phyloP scores from a whole-genome alignment of 2,329 filamentous ascomycete genomes.

The Colletotrichum sansevieriae region DNA sequence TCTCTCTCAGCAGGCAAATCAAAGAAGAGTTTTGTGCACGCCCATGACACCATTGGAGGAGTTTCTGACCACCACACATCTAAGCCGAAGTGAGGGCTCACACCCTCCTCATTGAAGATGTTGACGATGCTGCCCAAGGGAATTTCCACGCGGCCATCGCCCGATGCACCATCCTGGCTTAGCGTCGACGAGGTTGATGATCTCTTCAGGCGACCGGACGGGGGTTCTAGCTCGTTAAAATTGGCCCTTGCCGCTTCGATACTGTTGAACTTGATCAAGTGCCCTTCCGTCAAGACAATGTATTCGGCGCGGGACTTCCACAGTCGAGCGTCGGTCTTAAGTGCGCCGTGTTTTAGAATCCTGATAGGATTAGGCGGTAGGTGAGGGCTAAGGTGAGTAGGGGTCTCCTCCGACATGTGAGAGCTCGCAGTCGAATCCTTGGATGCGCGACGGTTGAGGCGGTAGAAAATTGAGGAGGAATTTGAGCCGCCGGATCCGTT shows the following conservation, averaged over 20 bases:
- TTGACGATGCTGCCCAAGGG: slow-evolving; percentile 65
- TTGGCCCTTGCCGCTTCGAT: slow-evolving; percentile 60
- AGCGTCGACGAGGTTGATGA: slow-evolving; percentile 44
- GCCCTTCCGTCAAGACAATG: slow-evolving; percentile 64
- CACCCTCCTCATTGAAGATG: slow-evolving; percentile 64
- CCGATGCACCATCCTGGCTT: slow-evolving; percentile 49
- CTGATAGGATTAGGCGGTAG: slow-evolving; percentile 53
- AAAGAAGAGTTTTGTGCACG: slow-evolving; percentile 64
- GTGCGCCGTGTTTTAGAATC: slow-evolving; percentile 58
- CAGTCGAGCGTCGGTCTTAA: slow-evolving; percentile 64
- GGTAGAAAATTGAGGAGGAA: slow-evolving; percentile 54
- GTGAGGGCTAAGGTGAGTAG: slow-evolving; percentile 43
- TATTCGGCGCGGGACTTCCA: slow-evolving; percentile 64
- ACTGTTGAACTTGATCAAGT: slow-evolving; percentile 64
- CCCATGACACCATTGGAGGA: slow-evolving; percentile 59
- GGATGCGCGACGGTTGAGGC: slow-evolving; percentile 57
- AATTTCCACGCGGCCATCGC: slow-evolving; percentile 59
- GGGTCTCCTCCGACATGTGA: slow-evolving; percentile 40
- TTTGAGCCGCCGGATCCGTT: slow-evolving; percentile 42
- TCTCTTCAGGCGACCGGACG: slow-evolving; percentile 43
- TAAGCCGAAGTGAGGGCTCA: slow-evolving; percentile 63
- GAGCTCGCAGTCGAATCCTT: slow-evolving; percentile 51
- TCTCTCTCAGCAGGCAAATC: slow-evolving; percentile 62
- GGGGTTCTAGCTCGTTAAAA: slow-evolving; percentile 58
- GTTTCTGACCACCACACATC: slow-evolving; percentile 69